Evolutionary conservation across 2,329 filamentous ascomycete genomes (phyloP), one percentile per base, ranked within the genome.

Genomic region (Alternaria brassicicola): DNA sequence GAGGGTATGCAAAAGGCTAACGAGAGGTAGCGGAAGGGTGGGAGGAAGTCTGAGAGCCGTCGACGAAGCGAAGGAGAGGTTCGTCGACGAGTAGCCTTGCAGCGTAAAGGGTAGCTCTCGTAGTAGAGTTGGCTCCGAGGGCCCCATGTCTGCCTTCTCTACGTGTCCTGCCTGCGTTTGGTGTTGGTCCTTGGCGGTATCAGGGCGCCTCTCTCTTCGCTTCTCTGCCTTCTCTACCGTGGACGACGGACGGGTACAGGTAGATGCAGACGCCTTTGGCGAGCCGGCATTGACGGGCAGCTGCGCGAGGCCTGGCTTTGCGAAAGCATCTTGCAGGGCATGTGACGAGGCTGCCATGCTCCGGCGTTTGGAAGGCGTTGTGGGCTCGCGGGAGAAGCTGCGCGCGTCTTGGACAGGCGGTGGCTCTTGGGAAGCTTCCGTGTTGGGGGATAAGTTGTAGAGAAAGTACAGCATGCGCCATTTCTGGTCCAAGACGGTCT

Each of bases 401-500:
- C 57, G 69, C 17, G 52, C 42, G 9, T 70, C 62, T 8, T 58
- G 64, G 1, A 59, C 45, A 1, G 52, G 49, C 3, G 43, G 41
- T n/a, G 48, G 56, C 7, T 69, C 66, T 1, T 35, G 42, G 0
- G 58, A 51, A 0, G 63, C 42, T 33, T 53, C 53, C 5, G 68
- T 61, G 8, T 72, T 87, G 71, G 93, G 90, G 61, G 91, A 88
- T 46, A 97, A 85, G 69, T 92, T 88, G 75, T 95, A 90, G 39
- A 99, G 85, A 39, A 99, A 87, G 75, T 96, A 96, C 19, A 99
- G 83, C 65, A 99, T 97, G 3, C 91, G 92, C 93, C 93, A 98
- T 84, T 99, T 99, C 78, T 97, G 91, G 70, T 91, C 90, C 42
- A 99, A 84, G 6, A 98, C 93, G 0, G 93, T 93, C 65, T 97